Evolutionary conservation across 495 filamentous ascomycete genomes (phyloP).

Genomic region (Penicillium waksmanii): DNA sequence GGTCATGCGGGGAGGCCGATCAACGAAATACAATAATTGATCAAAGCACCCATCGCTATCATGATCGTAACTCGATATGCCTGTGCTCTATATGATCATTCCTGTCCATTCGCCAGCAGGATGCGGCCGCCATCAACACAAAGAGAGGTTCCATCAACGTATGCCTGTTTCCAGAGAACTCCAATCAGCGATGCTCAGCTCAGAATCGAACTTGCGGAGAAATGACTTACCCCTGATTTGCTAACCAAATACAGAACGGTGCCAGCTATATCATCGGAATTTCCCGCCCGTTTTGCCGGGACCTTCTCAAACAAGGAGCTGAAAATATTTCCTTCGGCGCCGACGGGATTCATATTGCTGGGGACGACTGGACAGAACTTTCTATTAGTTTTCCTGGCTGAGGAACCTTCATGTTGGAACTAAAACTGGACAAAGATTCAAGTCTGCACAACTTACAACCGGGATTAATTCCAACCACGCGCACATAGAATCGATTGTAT

Average conservation of each 20-base stretch:
- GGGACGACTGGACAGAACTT: constrained; percentile 37
- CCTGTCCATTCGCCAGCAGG: constrained; percentile 43
- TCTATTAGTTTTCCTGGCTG: too few species aligned
- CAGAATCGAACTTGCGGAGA: neutral
- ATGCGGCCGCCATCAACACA: constrained; percentile 43
- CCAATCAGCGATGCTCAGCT: constrained; percentile 7
- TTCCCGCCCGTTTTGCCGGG: constrained; percentile 44
- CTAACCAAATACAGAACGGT: constrained; percentile 45
- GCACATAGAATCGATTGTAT: constrained; percentile 46
- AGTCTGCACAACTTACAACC: constrained; percentile 39
- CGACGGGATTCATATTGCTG: constrained; percentile 53
- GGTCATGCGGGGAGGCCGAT: constrained; percentile 5
- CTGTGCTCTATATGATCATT: constrained; percentile 16
- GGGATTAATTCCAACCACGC: constrained; percentile 49
- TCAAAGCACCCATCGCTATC: too few species aligned
- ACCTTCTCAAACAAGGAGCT: constrained; percentile 47
- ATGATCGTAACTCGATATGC: too few species aligned
- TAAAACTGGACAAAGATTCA: too few species aligned
- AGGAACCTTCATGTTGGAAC: too few species aligned
- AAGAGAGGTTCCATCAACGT: constrained; percentile 42
- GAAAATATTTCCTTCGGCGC: constrained; percentile 47
- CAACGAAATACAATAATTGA: neutral
- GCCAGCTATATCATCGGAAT: constrained; percentile 44
- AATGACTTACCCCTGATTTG: constrained; percentile 39
- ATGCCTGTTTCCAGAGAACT: constrained; percentile 24